These are phyloP conservation scores for Fusarium sp. DNA, from an alignment of 2,329 filamentous ascomycete species.

Conservation along the genomic window DNA sequence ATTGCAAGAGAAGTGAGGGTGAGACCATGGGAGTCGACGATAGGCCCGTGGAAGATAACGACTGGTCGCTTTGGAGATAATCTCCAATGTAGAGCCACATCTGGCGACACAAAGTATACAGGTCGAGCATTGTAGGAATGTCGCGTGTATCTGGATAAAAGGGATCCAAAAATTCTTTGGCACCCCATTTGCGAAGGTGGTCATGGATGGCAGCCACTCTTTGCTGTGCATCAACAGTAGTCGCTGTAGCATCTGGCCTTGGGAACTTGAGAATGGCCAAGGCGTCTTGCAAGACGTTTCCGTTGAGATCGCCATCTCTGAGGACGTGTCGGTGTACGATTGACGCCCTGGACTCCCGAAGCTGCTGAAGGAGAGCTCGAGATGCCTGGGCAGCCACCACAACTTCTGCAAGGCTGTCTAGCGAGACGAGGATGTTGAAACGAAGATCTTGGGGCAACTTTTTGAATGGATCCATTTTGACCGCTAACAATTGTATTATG, in stretches of 20 bases:
- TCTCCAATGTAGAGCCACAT: neutral
- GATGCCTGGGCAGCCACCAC: neutral
- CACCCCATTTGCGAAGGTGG: neutral
- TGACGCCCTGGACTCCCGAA: neutral
- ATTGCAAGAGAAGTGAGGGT: neutral
- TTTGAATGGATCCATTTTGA: neutral
- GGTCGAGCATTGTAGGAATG: neutral
- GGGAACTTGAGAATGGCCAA: constrained; percentile 5
- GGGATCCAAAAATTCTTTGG: neutral
- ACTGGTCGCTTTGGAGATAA: constrained; percentile 1
- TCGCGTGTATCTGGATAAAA: neutral
- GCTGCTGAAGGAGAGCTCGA: neutral
- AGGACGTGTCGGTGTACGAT: constrained; percentile 4
- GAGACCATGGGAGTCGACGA: neutral
- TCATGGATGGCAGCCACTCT: neutral
- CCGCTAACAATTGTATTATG: too few species aligned
- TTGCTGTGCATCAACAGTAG: neutral
- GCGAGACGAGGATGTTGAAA: neutral
- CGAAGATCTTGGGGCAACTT: neutral
- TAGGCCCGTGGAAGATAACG: neutral
- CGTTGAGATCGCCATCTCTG: neutral
- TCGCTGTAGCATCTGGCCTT: neutral
- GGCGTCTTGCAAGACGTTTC: neutral
- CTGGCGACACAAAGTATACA: neutral
- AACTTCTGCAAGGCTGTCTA: neutral